Evolutionary conservation across 345 rosid species (phyloP), one percentile per base, ranked within the genome.

Genomic region (Sisymbrium altissimum): DNA sequence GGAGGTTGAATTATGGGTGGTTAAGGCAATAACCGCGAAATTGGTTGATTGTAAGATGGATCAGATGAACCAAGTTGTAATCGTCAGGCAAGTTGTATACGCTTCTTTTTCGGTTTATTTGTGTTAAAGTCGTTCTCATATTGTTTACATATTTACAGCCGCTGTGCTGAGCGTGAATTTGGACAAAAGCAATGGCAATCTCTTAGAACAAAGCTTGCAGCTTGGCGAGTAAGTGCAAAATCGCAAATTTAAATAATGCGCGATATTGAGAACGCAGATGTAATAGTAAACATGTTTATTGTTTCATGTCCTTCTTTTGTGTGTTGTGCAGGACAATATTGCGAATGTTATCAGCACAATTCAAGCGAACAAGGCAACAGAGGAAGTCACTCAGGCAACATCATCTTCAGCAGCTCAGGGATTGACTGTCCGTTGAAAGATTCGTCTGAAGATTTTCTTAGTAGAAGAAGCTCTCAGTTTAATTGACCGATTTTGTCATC

Each of bases 1-100:
- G 75, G 97, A 89, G 76, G 90, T 91, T 50, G 97, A 94, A 75
- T 25, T 75, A 36, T 91, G 98, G 97, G 84, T 94, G 57, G 96
- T 91, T 5, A 94, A 84, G 85, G 96, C 98, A 46, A 86, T 85
- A 78, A 86, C 90, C 29, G 87, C 93, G 0, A 88, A 94, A 80
- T 76, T 94, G 78, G 66, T 89, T 44, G 90, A 84, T 45, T 88
- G 96, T 77, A 91, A 87, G 80, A 91, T 94, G 86, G 95, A 94
- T 79, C 97, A 94, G 83, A 84, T 91, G 97, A 94, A 91, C 82
- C 83, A 87, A 83, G 86, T 80, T 73, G 83, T 89, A 55, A 67
- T 88, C 62, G 95, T 91, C 80, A 91, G 95, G 96, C 84, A 87
- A 43, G 61, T 50, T 39, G 32, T 44, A 48, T 62, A 57, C 21